Percentiles rank a stretch among this genome's conserved stretches.
Conservation (phyloP, 2,329 filamentous ascomycete species). For the Atkinsonella hypoxylon region DNA sequence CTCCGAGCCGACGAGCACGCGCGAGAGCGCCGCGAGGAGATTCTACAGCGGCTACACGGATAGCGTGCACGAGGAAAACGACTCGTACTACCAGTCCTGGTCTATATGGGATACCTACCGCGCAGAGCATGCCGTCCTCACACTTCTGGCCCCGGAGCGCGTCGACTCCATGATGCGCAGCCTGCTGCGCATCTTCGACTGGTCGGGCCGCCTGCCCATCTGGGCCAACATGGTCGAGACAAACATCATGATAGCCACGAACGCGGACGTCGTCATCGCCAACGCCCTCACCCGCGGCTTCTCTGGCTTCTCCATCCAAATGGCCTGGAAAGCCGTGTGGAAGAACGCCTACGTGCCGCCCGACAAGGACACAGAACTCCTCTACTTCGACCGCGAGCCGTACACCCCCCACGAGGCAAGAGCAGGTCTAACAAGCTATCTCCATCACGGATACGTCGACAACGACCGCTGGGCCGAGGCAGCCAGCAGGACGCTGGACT, state of each 20-base stretch:
- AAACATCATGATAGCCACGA: constrained; percentile 38
- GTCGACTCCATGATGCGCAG: constrained; percentile 36
- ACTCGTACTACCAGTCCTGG: constrained; percentile 38
- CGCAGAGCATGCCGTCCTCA: constrained; percentile 32
- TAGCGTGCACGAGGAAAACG: constrained; percentile 25
- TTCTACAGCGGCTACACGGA: constrained; percentile 37
- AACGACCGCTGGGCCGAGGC: constrained; percentile 36
- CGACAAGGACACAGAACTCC: constrained; percentile 27
- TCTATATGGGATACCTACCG: constrained; percentile 38
- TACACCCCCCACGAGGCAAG: constrained; percentile 32
- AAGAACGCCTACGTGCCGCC: constrained; percentile 33
- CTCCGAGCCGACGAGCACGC: constrained; percentile 26
- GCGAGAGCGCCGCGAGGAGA: constrained; percentile 12
- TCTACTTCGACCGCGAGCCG: constrained; percentile 35
- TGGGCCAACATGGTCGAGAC: constrained; percentile 38
- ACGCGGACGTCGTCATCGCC: constrained; percentile 34
- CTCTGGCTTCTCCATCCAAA: constrained; percentile 26
- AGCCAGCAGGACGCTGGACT: constrained; percentile 33
- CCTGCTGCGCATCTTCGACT: constrained; percentile 32
- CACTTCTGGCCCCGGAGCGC: constrained; percentile 32
- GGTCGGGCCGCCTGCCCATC: constrained; percentile 33
- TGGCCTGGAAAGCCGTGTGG: constrained; percentile 30
- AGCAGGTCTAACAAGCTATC: constrained; percentile 32
- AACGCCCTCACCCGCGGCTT: constrained; percentile 33
- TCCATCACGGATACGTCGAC: constrained; percentile 31